Conservation (phyloP, 2,329 filamentous ascomycete genomes). For the Fusarium succisae region DNA sequence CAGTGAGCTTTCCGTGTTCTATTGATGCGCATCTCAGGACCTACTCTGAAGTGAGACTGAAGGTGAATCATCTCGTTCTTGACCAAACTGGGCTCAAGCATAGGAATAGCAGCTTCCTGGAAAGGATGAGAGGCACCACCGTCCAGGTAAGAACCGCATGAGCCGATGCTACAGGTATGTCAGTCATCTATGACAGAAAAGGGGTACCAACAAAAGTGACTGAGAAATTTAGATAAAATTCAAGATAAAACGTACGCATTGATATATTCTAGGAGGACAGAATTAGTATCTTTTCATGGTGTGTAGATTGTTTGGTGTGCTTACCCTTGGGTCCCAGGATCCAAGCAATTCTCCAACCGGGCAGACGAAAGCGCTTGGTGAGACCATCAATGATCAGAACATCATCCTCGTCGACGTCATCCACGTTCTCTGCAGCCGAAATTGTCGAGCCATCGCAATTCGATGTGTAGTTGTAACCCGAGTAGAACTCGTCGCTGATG, state of each 20-base stretch:
- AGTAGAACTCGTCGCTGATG: constrained; percentile 97
- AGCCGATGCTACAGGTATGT: constrained; percentile 66
- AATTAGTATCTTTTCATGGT: not conserved
- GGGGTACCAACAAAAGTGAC: not conserved
- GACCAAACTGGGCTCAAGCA: constrained; percentile 89
- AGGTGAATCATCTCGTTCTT: constrained; percentile 87
- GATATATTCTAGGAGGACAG: not conserved
- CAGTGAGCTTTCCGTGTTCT: not conserved
- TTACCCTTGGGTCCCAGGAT: constrained; percentile 85
- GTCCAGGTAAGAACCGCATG: constrained; percentile 92
- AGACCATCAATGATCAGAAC: constrained; percentile 95
- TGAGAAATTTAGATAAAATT: not conserved
- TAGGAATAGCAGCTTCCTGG: constrained; percentile 90
- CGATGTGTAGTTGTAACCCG: constrained; percentile 90
- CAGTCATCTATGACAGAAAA: not conserved
- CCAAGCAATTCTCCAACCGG: constrained; percentile 97
- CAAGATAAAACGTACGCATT: not conserved
- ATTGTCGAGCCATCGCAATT: constrained; percentile 91
- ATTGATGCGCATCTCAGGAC: constrained; percentile 23
- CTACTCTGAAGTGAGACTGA: constrained; percentile 82
- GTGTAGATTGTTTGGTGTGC: constrained; percentile 7
- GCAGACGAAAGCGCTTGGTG: constrained; percentile 95
- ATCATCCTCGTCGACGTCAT: constrained; percentile 89
- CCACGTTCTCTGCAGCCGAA: constrained; percentile 73
- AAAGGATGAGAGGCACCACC: constrained; percentile 95